A percentile compares a stretch with the other conserved stretches of the same genome.
Conservation (phyloP, 169 alveolate species). For the Theileria sp. region DNA sequence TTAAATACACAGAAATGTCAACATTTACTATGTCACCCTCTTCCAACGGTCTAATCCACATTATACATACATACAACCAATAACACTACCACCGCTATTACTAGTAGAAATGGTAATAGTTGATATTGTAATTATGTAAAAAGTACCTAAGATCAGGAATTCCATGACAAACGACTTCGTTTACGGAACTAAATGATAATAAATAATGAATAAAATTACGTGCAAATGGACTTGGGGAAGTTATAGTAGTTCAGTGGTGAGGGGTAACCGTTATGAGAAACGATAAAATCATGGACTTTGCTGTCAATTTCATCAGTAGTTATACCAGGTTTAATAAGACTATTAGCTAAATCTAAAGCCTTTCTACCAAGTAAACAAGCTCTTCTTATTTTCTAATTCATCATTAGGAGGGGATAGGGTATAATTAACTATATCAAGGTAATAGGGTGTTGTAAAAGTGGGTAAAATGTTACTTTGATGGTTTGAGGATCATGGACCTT, state of each 20-base stretch:
- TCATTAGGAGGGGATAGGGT: not conserved
- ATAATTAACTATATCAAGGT: not conserved
- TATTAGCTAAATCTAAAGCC: slow-evolving; percentile 92
- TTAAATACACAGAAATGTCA: slow-evolving; percentile 93
- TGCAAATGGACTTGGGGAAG: slow-evolving; percentile 96
- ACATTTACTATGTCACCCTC: slow-evolving; percentile 93
- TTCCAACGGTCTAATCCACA: slow-evolving; percentile 81
- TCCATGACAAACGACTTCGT: slow-evolving; percentile 99
- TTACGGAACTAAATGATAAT: slow-evolving; percentile 79
- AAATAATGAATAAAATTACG: slow-evolving; percentile 59
- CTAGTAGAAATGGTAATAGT: not conserved
- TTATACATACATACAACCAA: not conserved
- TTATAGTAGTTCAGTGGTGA: slow-evolving; percentile 94
- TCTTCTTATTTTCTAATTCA: slow-evolving; percentile 74
- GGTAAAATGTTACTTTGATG: slow-evolving; percentile 71
- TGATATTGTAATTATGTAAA: no score
- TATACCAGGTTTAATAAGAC: slow-evolving; percentile 90
- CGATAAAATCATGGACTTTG: slow-evolving; percentile 90
- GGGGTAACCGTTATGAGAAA: slow-evolving; percentile 94
- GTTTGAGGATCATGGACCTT: slow-evolving; percentile 84
- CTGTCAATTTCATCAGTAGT: slow-evolving; percentile 95
- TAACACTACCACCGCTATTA: not conserved
- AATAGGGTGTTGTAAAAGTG: not conserved
- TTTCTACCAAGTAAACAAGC: slow-evolving; percentile 89
- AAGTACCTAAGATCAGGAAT: slow-evolving; percentile 92